Base-by-base conservation (phyloP, 208 protist genomes). In the Blastocrithidia nonstop region DNA sequence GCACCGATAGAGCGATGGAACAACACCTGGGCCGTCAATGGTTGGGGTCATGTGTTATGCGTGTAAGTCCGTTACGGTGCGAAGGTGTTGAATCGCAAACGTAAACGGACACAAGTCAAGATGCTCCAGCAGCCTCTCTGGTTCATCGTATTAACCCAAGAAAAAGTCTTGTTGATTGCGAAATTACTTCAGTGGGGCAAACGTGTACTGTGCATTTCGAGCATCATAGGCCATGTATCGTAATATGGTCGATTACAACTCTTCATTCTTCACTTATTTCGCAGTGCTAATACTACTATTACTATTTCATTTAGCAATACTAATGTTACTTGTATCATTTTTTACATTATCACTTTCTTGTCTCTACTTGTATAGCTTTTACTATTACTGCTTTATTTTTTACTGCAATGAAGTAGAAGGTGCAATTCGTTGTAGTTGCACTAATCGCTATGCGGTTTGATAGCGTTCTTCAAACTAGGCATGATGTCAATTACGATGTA, bases 81-180 rank as follows among this genome's bases (percentile, higher is more conserved):
- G 80, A 58, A 90, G 66, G 28, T 78, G 61, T 9, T 77, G 61
- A 6, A 90, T 86, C 6, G 85, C 56, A 50, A 93, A 93, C 16
- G 90, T 33, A 32, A 76, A 71, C 3, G 85, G 77, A 54, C 80
- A 88, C 19, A 86, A 52, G 51, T 93, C 85, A n/a, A 93, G 29
- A 50, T 84, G 76, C 61, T 84, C 78, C 17, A 93, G 50, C 43
- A 93, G 45, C 24, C 54, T 37, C 55, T 93, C 85, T 7, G 85
- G 78, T 52, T 90, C 76, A 41, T 89, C 79, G 59, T 89, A 76
- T 60, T 93, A 80, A 40, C 85, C 85, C 6, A 89, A 54, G 44
- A 85, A 93, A 28, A 90, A 76, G 45, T 83, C 75, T 61, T 93
- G 79, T 38, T 74, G 57, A 41, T 85, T 83, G 5, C 61, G 61